Evolutionary conservation across 176 grass and related monocot species (phyloP).

Genomic region (Themeda triandra): DNA sequence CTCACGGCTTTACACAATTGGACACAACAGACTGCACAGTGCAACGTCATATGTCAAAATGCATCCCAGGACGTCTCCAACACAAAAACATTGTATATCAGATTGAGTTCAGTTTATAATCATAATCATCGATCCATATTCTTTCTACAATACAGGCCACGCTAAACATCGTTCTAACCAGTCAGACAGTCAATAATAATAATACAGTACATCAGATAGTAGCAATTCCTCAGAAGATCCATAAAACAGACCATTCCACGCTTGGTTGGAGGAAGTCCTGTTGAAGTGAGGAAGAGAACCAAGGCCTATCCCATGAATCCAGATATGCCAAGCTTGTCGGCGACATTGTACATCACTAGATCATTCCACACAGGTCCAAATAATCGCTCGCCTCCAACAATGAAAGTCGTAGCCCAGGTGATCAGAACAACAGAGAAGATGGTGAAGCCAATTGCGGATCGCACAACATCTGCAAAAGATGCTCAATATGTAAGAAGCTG

Average conservation of each 20-base stretch:
- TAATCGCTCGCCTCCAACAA: constrained; percentile 63
- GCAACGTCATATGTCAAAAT: not conserved
- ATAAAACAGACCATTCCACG: not conserved
- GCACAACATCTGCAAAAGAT: constrained; percentile 69
- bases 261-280: not conserved
- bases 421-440: constrained; percentile 64
- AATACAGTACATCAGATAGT: not conserved
- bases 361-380: constrained; percentile 84
- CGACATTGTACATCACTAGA: constrained; percentile 91
- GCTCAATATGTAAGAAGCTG: not conserved
- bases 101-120: not conserved
- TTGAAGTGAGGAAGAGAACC: not conserved
- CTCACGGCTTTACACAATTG: not conserved
- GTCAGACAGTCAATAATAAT: not conserved
- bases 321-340: constrained; percentile 63
- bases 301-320: constrained; percentile 65
- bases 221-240: not conserved
- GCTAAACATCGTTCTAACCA: not conserved
- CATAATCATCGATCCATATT: not conserved
- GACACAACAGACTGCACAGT: not conserved
- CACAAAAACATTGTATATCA: not conserved
- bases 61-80: not conserved
- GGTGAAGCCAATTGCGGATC: constrained; percentile 60
- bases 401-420: constrained; percentile 73
- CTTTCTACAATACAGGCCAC: not conserved